Evolutionary conservation across 768 basidiomycete genomes (phyloP), one percentile per base, ranked within the genome.

Genomic region (Asterophora parasitica): DNA sequence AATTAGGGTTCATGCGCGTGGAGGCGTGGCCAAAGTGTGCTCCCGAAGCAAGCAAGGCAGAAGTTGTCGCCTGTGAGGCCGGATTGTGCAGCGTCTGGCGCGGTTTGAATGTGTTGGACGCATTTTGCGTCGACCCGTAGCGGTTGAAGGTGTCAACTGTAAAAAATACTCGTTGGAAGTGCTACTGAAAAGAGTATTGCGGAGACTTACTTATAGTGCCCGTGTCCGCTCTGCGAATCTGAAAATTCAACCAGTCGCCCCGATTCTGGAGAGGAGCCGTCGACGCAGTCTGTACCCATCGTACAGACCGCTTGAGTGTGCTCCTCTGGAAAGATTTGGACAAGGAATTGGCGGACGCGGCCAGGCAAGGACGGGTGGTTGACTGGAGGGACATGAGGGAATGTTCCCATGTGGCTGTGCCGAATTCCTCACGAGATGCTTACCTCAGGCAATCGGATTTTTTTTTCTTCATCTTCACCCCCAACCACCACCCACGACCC

Each of bases 21-120:
- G 79, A 77, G 28, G 88, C 78, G 63, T 98, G 94, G 6, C 96
- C 96, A 37, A 98, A 81, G 63, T 97, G 94, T 12, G 96, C 94
- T 19, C 92, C 92, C 11, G 93, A 76, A 1, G 96, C 94, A 35
- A 97, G 72, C 52, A 99, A 82, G 39, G 93, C 86, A 2, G 94
- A 95, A 41, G 92, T 72, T 2, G 95, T 91, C 44, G 85, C 72
- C 50, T 88, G 72, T 38, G 78, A 68, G 8, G 83, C 74, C 19
- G 90, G 86, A 51, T 76, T 76, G 57, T 82, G 80, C 27, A 91
- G 73, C 13, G 70, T 57, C 51, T 92, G 82, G 50, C 88, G 78
- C 1, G 90, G 83, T 64, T 83, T 82, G 65, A 77, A 93, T 30
- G 81, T 72, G 49, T 77, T 88, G 15, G 82, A 71, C 6, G 80